Evolutionary conservation across 1,284 basidiomycete genomes (phyloP), one percentile per base, ranked within the genome.

Genomic region (Butyriboletus appendiculatus): DNA sequence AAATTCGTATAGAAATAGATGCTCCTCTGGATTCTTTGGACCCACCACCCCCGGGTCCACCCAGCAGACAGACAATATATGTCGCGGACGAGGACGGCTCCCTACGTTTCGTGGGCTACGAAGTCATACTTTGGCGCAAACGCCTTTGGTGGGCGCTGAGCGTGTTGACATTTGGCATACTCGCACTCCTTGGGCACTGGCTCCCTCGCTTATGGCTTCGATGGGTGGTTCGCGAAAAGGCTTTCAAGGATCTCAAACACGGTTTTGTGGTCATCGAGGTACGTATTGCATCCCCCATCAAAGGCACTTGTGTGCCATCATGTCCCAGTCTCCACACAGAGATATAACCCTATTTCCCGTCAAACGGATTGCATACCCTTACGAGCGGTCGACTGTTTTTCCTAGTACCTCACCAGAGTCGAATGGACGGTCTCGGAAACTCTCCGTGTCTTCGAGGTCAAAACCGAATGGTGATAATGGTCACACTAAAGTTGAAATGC

Each of bases 251-350:
- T 51, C 81, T 86, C 11, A 75, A 78, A 44, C 72, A 83, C 61
- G 88, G 91, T 12, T 85, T 89, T 71, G 82, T 99, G 48, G 89
- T 97, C 22, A 87, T 98, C 48, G 95, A 99, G 82, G 94, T 95
- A 67, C 57, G 86, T 75, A 34, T 50, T 28, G 42, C 51, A 37
- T 52, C 35, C 50, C 42, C 9, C 33, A 18, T 46, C n/a, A 16
- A 42, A 18, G 11, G 2, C 14, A 15, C 45, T 28, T 34, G 28
- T 50, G 15, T 46, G 37, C 48, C 41, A 59, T 45, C 42, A 26
- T 50, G 18, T 50, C 16, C 46, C 38, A 94, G 92, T 91, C 92
- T 50, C 83, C 90, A 9, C 85, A 90, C 65, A 90, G 86, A 67
- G 90, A 94, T 62, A 82, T 94, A 39, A 83, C 90, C 35, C 72